Base-by-base conservation (phyloP, 805 yeast species). In the Nematodospora valgi region DNA sequence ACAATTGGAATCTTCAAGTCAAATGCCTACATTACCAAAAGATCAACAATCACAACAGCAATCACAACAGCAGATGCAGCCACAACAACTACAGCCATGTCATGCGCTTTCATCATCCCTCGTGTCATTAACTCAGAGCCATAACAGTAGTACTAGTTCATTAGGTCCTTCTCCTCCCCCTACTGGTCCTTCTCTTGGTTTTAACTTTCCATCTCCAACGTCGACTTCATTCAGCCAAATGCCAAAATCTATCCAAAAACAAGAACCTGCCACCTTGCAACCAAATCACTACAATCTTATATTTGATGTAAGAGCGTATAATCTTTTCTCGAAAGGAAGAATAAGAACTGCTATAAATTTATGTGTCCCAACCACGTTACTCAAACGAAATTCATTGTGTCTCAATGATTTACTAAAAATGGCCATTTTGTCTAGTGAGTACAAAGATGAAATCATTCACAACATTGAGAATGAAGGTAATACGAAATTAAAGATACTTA, bases 331-430 rank as follows among this genome's bases (percentile, higher is more conserved):
- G 14, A 38, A 45, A 6, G 46, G 59, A 19, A 59, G 63, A 35
- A 37, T 70, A 11, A 41, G 38, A 10, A 40, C 49, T 17, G 48
- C 74, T 14, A 43, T 61, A 39, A 66, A 68, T 41, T 48, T 67
- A 12, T 68, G 73, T 41, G 49, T 69, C 10, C 75, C 75, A 8
- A 58, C 72, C 3, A 70, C 75, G 1, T 53, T 70, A 17, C 44
- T 70, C 21, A 68, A 68, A 41, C 44, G 75, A 32, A 52, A 49
- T 26, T 54, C 64, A 20, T 62, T 59, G 34, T 56, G 49, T 33
- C 41, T 70, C 21, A 39, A 43, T 5, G 59, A 59, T 20, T 55
- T 68, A 15, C 38, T 68, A 17, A 54, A 56, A 23, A 49, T 65
- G 6, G 53, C 58, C 14, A 11, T 24, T 12, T 44, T 62, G 19